Evolutionary conservation across 768 basidiomycete species (phyloP), one percentile per base, ranked within the genome.

Genomic region (Amanita pallidorosea): DNA sequence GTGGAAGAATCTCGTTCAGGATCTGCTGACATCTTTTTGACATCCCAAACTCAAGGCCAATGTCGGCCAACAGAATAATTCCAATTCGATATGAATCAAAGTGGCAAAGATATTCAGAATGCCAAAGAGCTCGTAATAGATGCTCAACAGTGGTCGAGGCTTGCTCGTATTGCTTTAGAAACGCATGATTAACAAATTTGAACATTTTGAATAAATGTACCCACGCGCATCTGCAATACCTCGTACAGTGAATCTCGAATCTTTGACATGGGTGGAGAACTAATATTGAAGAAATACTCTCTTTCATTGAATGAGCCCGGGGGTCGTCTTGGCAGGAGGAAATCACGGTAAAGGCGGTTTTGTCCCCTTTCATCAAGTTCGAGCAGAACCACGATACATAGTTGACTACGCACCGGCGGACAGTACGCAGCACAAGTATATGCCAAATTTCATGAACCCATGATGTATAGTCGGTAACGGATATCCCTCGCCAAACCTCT

Each of bases 371-470:
- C 47, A 47, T 12, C 6, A 34, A 22, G 47, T 6, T 25, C 31
- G 22, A 8, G n/a, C 36, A 31, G 38, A 23, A 17, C 12, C 20
- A 35, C 4, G 12, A 46, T 44, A 22, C 18, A 17, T 25, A 9
- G 12, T 22, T 13, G 11, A 20, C 7, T 45, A 61, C 68, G 37
- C 61, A 86, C 88, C 82, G 75, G 49, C 89, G 79, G 52, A 77
- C 79, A 11, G 82, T 76, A 20, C 84, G 76, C 53, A 88, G 63
- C 11, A 73, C 74, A 23, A 92, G 68, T 48, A 87, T 75, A 60
- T 87, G 79, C 90, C 88, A 92, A 41, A 90, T 74, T 60, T 83
- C 77, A 44, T 72, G 69, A 17, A 84, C 80, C 89, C 90, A 92
- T 31, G 72, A 65, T n/a, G 69, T 66, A 61, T 86, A 86, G 61